Evolutionary conservation across 129 eudicot genomes (phyloP).

Genomic region (Chrysanthemum seticuspe): DNA sequence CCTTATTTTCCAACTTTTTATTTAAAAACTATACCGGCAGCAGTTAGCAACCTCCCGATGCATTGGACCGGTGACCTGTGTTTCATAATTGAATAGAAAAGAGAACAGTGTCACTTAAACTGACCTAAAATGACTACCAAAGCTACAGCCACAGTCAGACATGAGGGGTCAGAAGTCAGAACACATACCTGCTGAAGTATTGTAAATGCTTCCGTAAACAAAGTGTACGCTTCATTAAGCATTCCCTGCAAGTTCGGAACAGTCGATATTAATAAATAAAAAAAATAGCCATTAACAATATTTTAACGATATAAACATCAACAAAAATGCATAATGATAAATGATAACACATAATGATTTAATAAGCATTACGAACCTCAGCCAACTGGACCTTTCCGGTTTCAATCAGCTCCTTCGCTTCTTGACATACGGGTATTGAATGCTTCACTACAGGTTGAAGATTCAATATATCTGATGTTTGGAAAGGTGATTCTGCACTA

Average conservation of each 20-base stretch:
- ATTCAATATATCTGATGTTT: constrained; percentile 70
- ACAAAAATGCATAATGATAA: too few species aligned
- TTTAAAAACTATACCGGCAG: constrained; percentile 61
- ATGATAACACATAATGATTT: background rate
- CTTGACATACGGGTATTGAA: constrained; percentile 85
- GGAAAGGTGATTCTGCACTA: constrained; percentile 63
- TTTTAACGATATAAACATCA: background rate
- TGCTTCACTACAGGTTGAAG: constrained; percentile 92
- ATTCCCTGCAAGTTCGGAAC: constrained; percentile 62
- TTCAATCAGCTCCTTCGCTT: constrained; percentile 92
- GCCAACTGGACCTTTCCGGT: constrained; percentile 94
- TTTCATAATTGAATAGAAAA: constrained; percentile 1
- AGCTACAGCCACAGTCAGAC: background rate
- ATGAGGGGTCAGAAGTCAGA: background rate
- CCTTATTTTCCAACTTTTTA: background rate
- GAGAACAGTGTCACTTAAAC: constrained; percentile 6
- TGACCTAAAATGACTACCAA: background rate
- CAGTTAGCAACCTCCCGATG: constrained; percentile 99
- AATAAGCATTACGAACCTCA: constrained; percentile 51
- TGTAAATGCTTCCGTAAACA: constrained; percentile 90
- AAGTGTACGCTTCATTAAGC: constrained; percentile 90
- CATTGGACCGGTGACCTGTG: constrained; percentile 99
- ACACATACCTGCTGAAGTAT: constrained; percentile 91
- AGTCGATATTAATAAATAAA: background rate
- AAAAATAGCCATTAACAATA: background rate